Evolutionary conservation across 2,329 filamentous ascomycete genomes (phyloP), one percentile per base, ranked within the genome.

Genomic region (Fusarium torreyae): DNA sequence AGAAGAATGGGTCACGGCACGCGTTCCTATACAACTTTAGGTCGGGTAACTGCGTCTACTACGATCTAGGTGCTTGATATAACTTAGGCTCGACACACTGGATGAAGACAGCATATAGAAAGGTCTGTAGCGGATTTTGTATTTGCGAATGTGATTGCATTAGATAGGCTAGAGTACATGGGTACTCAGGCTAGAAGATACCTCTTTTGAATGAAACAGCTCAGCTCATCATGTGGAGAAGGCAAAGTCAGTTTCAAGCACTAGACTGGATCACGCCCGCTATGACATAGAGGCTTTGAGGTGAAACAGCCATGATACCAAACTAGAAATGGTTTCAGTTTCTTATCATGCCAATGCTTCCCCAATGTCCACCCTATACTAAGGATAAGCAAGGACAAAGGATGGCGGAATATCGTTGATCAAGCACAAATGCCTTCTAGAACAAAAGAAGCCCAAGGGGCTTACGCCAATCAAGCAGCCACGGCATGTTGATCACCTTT

Each of bases 1-100:
- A 70, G 63, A 83, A 83, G 68, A 77, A 84, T 6, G 87, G 85
- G 10, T 86, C 87, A 24, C 86, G 88, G 46, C 92, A 94, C 77
- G 92, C 93, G 13, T 97, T 97, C 80, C 87, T 98, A 53, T 97
- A 97, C 81, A 97, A 97, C 75, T 97, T 97, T 74, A 86, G 94
- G 63, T 97, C 93, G 11, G 92, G 92, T 0, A 91, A 87, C 61
- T 94, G 93, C 77, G 86, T 97, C 51, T 93, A 95, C 77, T 97
- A 97, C 79, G 94, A 97, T 80, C 80, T 98, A 43, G 83, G 82
- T 31, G 80, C 77, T n/a, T 74, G 59, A 72, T 58, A n/a, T 43
- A 31, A 45, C 20, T 42, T 20, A 15, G 20, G 15, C 31, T n/a
- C 6, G 17, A 14, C 34, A n/a, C 10, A 24, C 14, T 42, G 17